Percentiles rank a stretch among this genome's conserved stretches.
Evolutionary conservation across 108 stramenopile species (phyloP).

Genomic region (Cylindrotheca closterium): DNA sequence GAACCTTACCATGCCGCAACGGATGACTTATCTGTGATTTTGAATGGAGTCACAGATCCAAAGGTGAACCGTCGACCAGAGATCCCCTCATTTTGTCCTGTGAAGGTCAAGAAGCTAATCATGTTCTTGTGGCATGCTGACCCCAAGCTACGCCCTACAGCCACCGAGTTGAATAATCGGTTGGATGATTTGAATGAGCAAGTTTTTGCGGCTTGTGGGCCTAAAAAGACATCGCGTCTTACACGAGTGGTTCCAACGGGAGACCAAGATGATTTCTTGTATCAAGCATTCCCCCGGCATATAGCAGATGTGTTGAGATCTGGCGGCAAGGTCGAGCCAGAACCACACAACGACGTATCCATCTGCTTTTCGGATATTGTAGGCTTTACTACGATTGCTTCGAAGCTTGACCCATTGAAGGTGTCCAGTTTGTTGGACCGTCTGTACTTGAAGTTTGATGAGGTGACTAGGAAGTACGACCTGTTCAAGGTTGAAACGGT

Average conservation of each 20-base stretch:
- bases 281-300: constrained; percentile 46
- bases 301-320: constrained; percentile 43
- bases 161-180: constrained; percentile 10
- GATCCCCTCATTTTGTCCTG: constrained; percentile 13
- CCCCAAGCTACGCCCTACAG: constrained; percentile 20
- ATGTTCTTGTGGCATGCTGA: constrained; percentile 13
- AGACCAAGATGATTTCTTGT: constrained; percentile 1
- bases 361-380: constrained; percentile 62
- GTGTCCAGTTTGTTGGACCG: constrained; percentile 49
- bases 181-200: too few species aligned
- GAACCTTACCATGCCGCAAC: neutral
- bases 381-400: constrained; percentile 48
- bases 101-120: constrained; percentile 13
- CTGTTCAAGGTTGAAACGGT: constrained; percentile 65
- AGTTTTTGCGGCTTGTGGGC: too few species aligned
- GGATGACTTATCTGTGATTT: neutral
- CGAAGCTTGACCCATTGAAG: constrained; percentile 30
- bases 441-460: constrained; percentile 48
- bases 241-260: too few species aligned
- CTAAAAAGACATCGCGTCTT: too few species aligned
- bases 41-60: constrained; percentile 9
- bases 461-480: constrained; percentile 40
- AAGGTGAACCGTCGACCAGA: constrained; percentile 20
- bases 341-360: constrained; percentile 17
- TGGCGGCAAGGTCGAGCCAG: constrained; percentile 44